These are phyloP conservation scores for Discostella stelligera DNA, from an alignment of 352 stramenopile genomes.

Conservation along the genomic window DNA sequence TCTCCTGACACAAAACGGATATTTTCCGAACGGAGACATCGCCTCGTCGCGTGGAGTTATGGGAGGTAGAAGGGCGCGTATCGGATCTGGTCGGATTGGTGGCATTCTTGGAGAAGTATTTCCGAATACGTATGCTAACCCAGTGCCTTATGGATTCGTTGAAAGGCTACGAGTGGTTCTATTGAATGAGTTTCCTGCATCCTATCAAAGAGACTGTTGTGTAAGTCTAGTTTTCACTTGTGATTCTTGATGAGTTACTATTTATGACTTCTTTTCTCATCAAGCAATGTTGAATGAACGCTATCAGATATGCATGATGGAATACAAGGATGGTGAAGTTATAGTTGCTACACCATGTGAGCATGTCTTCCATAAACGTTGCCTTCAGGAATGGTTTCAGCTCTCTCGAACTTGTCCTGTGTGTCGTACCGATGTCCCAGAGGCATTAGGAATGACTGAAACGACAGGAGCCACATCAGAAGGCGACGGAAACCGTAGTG, in stretches of 20 bases:
- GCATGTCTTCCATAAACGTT: conserved; percentile 74
- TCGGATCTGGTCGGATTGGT: conserved; percentile 33
- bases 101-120: conserved; percentile 39
- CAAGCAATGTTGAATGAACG: background rate
- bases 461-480: background rate
- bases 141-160: conserved; percentile 52
- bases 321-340: conserved; percentile 56
- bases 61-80: conserved; percentile 4
- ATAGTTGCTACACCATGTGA: conserved; percentile 67
- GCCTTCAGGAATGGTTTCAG: conserved; percentile 63
- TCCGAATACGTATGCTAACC: conserved; percentile 50
- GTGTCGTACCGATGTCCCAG: conserved; percentile 61
- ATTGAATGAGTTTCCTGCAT: conserved; percentile 45
- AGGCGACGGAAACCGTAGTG: conserved; percentile 14
- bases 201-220: conserved; percentile 66
- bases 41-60: conserved; percentile 12
- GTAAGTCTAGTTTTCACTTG: conserved; percentile 27
- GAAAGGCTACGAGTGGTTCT: conserved; percentile 50
- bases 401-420: conserved; percentile 67
- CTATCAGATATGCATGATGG: conserved; percentile 64
- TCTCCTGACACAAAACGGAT: conserved; percentile 67
- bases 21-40: conserved; percentile 56
- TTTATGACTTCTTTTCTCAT: background rate
- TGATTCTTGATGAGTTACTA: background rate
- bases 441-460: conserved; percentile 31